Base-by-base conservation (phyloP, 306 rosid genomes). In the Phaseolus lunatus region DNA sequence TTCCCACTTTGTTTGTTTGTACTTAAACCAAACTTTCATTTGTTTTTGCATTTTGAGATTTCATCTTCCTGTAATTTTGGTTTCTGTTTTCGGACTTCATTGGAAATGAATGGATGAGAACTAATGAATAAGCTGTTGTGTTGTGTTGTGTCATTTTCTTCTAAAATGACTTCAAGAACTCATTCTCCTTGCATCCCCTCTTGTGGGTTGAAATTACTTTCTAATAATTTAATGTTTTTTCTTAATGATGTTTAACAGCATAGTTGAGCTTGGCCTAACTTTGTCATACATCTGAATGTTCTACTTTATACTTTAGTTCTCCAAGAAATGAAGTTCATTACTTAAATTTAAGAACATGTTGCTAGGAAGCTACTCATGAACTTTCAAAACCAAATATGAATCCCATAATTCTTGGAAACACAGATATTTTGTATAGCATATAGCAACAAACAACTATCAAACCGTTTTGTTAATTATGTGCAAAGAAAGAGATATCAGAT, bases 101-200 rank as follows among this genome's bases (percentile, higher is more conserved):
- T 65, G 77, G 59, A 81, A 81, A 77, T 83, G 33, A 77, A 80
- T 77, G 89, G 84, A 75, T 75, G 85, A 85, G 84, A 70, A 66
- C 84, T 77, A 8, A 69, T 78, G 65, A 82, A 85, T 84, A 79
- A 81, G 77, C 3, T 15, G 16, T 13, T 59, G 43, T 33, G 69
- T 62, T 29, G 10, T 54, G 59, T 56, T 59, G 26, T 16, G n/a
- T n/a, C n/a, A n/a, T 31, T 75, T 62, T 81, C n/a, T 78, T 69
- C 11, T 24, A 33, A 19, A 31, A 9, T 8, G 33, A 16, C 47
- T 72, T 56, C n/a, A 19, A 2, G 19, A 76, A 44, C 31, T 45
- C 53, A 31, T 18, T 41, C 2, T 45, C 50, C 15, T 29, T 77
- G 16, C 16, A 50, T 33, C 53, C 49, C 11, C 65, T 69, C 71